Conservation (phyloP, 83 land plant genomes). For the Picea abies region DNA sequence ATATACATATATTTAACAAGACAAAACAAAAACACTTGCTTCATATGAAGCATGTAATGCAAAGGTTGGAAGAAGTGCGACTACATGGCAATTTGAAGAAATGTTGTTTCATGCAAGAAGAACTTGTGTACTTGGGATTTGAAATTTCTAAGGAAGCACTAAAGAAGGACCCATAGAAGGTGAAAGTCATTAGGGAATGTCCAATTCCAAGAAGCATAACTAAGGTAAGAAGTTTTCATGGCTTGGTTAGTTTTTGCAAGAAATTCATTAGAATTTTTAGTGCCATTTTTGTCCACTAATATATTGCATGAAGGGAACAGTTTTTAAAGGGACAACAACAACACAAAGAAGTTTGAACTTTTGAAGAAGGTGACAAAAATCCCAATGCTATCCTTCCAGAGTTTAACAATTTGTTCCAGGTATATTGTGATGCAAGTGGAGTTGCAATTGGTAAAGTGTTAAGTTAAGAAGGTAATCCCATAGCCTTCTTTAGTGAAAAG, state of each 20-base stretch:
- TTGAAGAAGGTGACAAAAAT: neutral
- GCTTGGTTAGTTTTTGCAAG: neutral
- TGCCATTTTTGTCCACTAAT: neutral
- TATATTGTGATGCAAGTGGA: neutral
- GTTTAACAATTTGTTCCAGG: neutral
- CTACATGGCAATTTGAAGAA: constrained; percentile 1
- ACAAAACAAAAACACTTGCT: neutral
- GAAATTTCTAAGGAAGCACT: neutral
- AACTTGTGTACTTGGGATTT: neutral
- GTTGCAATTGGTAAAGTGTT: neutral
- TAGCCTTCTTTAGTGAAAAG: neutral
- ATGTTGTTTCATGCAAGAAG: neutral
- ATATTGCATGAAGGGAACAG: neutral
- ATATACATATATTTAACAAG: neutral
- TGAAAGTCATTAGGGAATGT: neutral
- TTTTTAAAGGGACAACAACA: neutral
- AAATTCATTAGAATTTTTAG: neutral
- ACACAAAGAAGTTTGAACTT: neutral
- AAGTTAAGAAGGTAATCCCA: neutral
- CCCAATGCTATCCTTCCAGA: neutral
- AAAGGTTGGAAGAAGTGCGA: neutral
- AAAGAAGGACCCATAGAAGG: neutral
- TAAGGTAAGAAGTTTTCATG: neutral
- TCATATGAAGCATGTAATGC: neutral
- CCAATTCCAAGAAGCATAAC: neutral